Percentiles rank a stretch among this genome's conserved stretches.
phyloP scores from a whole-genome alignment of 257 asterid species.

The Thymus quinquecostatus region DNA sequence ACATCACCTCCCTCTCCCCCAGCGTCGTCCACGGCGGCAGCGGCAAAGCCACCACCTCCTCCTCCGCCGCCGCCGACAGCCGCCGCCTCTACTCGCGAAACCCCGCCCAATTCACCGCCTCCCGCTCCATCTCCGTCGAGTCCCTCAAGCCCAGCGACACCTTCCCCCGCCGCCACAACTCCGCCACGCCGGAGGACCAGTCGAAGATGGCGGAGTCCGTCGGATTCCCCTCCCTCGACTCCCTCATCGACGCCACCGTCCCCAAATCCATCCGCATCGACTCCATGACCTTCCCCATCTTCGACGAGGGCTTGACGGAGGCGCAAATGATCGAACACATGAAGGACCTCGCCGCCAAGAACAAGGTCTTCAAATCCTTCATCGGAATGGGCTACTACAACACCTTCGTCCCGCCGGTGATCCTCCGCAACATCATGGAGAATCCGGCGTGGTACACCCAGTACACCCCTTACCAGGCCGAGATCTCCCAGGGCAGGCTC shows the following conservation, averaged over 20 bases:
- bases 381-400: slow-evolving; percentile 96
- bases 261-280: slow-evolving; percentile 80
- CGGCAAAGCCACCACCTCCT: not conserved
- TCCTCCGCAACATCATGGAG: slow-evolving; percentile 84
- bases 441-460: slow-evolving; percentile 99
- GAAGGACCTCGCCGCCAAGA: slow-evolving; percentile 72
- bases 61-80: not conserved
- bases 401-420: slow-evolving; percentile 90
- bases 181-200: slow-evolving; percentile 93
- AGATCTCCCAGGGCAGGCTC: slow-evolving; percentile 94
- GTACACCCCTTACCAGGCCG: slow-evolving; percentile 98
- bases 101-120: slow-evolving; percentile 27
- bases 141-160: slow-evolving; percentile 88
- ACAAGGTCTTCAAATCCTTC: slow-evolving; percentile 75
- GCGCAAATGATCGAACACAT: slow-evolving; percentile 88
- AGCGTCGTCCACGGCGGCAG: slow-evolving; percentile 46
- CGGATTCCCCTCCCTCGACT: slow-evolving; percentile 64
- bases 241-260: slow-evolving; percentile 87
- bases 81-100: slow-evolving; percentile 28
- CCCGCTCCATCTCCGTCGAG: slow-evolving; percentile 76
- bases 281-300: slow-evolving; percentile 67
- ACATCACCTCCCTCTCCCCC: slow-evolving; percentile 72
- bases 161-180: slow-evolving; percentile 93
- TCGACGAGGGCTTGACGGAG: slow-evolving; percentile 83
- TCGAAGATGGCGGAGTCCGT: slow-evolving; percentile 72